Conservation (phyloP, 1,139 yeast genomes). For the Yamadazyma sp. region DNA sequence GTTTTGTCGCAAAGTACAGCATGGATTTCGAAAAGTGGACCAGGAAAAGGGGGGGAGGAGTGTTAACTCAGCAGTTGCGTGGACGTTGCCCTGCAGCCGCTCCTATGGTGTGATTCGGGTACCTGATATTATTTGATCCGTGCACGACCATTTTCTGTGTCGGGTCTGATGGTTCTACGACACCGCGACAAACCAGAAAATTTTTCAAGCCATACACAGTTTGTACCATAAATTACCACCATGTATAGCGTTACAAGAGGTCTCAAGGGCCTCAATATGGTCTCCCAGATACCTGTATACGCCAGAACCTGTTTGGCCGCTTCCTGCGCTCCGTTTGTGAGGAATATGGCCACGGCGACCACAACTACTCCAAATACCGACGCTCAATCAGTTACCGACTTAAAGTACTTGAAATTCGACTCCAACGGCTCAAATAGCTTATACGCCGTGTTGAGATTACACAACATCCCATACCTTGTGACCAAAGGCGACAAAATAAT, state of each 20-base stretch:
- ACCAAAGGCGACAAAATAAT: constrained; percentile 86
- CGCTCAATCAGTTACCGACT: constrained; percentile 5
- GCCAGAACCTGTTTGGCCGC: too few relatives aligned
- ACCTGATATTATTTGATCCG: too few relatives aligned
- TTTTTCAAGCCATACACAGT: background rate
- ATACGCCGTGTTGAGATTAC: constrained; percentile 81
- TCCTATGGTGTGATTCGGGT: too few relatives aligned
- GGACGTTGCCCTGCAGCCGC: too few relatives aligned
- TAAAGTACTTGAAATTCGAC: constrained; percentile 53
- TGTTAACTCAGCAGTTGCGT: too few relatives aligned
- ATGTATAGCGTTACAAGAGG: background rate
- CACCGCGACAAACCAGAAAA: constrained; percentile 1
- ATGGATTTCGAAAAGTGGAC: too few relatives aligned
- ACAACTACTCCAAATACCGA: constrained; percentile 3
- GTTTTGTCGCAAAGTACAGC: too few relatives aligned
- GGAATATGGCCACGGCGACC: constrained; percentile 8
- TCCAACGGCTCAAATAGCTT: constrained; percentile 48
- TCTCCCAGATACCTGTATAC: background rate
- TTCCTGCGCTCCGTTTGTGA: background rate
- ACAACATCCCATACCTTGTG: constrained; percentile 83
- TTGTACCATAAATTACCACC: background rate
- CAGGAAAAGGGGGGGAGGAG: too few relatives aligned
- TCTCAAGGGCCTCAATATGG: background rate
- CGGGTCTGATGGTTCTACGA: background rate
- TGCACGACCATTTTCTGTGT: too few relatives aligned